phyloP scores from a whole-genome alignment of 192 early-diverging fungal genomes.

The Gonapodya prolifera region DNA sequence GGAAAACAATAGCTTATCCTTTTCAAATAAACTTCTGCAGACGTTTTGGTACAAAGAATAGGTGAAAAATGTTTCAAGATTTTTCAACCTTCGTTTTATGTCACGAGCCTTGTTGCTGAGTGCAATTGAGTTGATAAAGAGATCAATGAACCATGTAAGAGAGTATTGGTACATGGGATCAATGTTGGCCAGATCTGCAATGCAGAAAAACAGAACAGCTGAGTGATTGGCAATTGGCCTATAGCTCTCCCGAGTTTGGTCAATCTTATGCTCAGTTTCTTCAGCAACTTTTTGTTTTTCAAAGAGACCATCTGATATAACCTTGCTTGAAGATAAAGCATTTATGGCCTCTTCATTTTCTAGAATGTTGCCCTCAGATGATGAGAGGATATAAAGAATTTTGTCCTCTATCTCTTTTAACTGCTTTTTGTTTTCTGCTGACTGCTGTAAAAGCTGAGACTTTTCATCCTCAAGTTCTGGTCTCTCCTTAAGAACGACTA shows the following conservation, averaged over 20 bases:
- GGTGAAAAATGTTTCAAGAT: slow-evolving; percentile 38
- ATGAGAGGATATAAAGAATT: slow-evolving; percentile 45
- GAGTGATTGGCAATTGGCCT: slow-evolving; percentile 53
- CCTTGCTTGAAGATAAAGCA: slow-evolving; percentile 41
- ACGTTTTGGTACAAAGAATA: slow-evolving; percentile 42
- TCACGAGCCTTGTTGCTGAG: slow-evolving; percentile 44
- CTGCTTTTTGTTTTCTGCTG: slow-evolving; percentile 47
- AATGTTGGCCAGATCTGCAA: slow-evolving; percentile 51
- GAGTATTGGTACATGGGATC: slow-evolving; percentile 62
- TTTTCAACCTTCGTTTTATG: slow-evolving; percentile 26
- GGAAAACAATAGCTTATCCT: slow-evolving; percentile 49
- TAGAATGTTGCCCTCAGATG: slow-evolving; percentile 51
- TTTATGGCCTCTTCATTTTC: slow-evolving; percentile 54
- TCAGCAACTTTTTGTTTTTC: slow-evolving; percentile 58
- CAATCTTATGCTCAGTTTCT: slow-evolving; percentile 54
- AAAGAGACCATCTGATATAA: slow-evolving; percentile 41
- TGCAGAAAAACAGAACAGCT: slow-evolving; percentile 47
- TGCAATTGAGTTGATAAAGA: slow-evolving; percentile 38
- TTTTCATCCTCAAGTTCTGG: slow-evolving; percentile 57
- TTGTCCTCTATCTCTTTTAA: slow-evolving; percentile 55
- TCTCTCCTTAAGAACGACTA: slow-evolving; percentile 47
- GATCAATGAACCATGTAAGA: slow-evolving; percentile 51
- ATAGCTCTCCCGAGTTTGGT: slow-evolving; percentile 52
- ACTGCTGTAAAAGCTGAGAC: slow-evolving; percentile 45
- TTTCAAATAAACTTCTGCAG: slow-evolving; percentile 48